Evolutionary conservation across 345 rosid genomes (phyloP).

Genomic region (Gossypium anomalum): DNA sequence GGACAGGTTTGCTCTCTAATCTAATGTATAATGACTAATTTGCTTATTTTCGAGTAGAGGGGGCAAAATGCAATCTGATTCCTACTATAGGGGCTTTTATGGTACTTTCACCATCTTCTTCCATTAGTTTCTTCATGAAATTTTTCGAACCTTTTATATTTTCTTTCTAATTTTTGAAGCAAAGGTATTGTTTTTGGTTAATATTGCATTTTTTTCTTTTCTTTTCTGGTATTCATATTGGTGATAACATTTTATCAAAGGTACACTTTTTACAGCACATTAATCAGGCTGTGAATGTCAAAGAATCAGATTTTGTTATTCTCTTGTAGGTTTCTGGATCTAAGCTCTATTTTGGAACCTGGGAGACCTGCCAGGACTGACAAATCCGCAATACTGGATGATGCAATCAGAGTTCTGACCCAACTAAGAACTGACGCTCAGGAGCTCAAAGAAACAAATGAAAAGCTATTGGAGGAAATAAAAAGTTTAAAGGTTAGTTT

Average conservation of each 20-base stretch:
- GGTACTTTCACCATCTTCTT: not conserved
- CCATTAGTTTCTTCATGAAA: not conserved
- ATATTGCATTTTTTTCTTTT: not conserved
- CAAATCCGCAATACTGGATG: conserved; percentile 77
- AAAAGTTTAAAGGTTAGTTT: conserved; percentile 69
- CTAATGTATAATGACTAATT: too few species aligned
- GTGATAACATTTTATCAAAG: not conserved
- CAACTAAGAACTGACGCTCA: conserved; percentile 71
- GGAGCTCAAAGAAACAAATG: conserved; percentile 75
- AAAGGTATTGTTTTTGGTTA: not conserved
- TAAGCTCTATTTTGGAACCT: conserved; percentile 77
- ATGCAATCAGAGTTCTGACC: conserved; percentile 73
- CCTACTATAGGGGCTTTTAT: too few species aligned
- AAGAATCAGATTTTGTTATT: not conserved
- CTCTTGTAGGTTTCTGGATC: conserved; percentile 62
- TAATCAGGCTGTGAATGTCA: not conserved
- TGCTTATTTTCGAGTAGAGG: too few species aligned
- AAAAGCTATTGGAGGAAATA: conserved; percentile 72
- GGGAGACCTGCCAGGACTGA: conserved; percentile 78
- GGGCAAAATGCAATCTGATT: too few species aligned
- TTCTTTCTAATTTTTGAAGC: not conserved
- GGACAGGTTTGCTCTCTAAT: too few species aligned
- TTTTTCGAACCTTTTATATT: not conserved
- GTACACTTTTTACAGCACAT: not conserved
- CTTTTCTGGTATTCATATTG: not conserved